Evolutionary conservation across 2,329 filamentous ascomycete species (phyloP).

Genomic region (Fusarium sp.): DNA sequence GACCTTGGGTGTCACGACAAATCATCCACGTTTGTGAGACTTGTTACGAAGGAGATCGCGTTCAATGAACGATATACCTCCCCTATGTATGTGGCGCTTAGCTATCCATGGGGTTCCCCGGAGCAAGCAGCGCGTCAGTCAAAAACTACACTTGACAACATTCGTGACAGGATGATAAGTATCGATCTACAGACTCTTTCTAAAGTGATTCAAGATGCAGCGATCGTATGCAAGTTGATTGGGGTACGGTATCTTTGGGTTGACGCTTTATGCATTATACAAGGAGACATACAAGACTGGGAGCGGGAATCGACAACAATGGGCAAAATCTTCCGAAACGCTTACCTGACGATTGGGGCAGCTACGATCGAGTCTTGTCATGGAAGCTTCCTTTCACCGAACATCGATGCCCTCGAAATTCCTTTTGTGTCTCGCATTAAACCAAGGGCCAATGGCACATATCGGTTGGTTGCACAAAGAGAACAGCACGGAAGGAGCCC

Average conservation of each 20-base stretch:
- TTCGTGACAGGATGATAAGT: rapidly evolving
- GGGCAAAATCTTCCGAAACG: background rate
- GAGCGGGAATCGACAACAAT: background rate
- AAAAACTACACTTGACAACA: background rate
- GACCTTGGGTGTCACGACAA: background rate
- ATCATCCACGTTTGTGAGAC: rapidly evolving
- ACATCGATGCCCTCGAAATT: background rate
- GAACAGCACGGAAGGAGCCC: too few relatives aligned
- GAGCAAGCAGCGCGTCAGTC: background rate
- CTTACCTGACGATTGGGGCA: background rate
- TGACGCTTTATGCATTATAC: background rate
- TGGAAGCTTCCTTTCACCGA: background rate
- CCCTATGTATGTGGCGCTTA: background rate
- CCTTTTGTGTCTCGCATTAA: background rate
- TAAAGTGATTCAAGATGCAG: background rate
- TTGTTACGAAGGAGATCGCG: background rate
- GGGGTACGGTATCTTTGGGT: background rate
- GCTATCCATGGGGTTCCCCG: background rate
- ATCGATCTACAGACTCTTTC: background rate
- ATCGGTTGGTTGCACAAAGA: background rate
- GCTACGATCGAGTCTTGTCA: background rate
- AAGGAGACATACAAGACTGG: background rate
- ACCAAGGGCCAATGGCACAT: background rate
- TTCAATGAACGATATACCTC: rapidly evolving
- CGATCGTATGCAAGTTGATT: background rate